Evolutionary conservation across 2,329 filamentous ascomycete genomes (phyloP).

Genomic region (Cytospora leucostoma): DNA sequence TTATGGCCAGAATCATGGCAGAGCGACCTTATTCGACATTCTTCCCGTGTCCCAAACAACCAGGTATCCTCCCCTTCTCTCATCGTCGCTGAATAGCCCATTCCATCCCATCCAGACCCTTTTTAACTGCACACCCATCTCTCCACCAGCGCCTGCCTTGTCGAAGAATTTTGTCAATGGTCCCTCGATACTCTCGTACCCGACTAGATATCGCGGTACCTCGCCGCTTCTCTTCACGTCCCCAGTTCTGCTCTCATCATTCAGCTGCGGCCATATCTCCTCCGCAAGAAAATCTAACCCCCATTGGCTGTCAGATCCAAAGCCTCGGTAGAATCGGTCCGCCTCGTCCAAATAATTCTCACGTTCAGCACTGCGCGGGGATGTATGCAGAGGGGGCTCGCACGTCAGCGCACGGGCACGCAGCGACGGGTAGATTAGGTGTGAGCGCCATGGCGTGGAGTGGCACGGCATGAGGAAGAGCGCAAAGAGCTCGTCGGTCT

Average conservation of each 20-base stretch:
- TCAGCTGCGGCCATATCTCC: slow-evolving; percentile 49
- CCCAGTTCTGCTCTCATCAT: not conserved
- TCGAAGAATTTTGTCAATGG: slow-evolving; percentile 49
- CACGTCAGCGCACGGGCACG: slow-evolving; percentile 84
- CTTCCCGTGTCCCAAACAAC: slow-evolving; percentile 60
- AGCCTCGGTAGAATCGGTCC: slow-evolving; percentile 80
- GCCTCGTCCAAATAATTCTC: slow-evolving; percentile 81
- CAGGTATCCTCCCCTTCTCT: slow-evolving; percentile 55
- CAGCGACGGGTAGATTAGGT: slow-evolving; percentile 74
- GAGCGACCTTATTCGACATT: slow-evolving; percentile 27
- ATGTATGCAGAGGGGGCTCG: slow-evolving; percentile 76
- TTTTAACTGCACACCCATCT: slow-evolving; percentile 45
- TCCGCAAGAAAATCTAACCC: slow-evolving; percentile 53
- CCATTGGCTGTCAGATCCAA: slow-evolving; percentile 32
- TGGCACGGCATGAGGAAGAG: slow-evolving; percentile 96
- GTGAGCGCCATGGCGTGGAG: slow-evolving; percentile 90
- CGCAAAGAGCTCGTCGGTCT: slow-evolving; percentile 56
- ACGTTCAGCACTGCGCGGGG: slow-evolving; percentile 61
- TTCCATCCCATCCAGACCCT: slow-evolving; percentile 61
- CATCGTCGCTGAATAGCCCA: slow-evolving; percentile 64
- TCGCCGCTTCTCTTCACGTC: slow-evolving; percentile 23
- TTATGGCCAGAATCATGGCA: not conserved
- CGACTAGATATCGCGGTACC: slow-evolving; percentile 60
- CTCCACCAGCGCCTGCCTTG: slow-evolving; percentile 37
- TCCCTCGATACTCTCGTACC: slow-evolving; percentile 59